Evolutionary conservation across 2,329 filamentous ascomycete genomes (phyloP).

Genomic region (Ascocoryne sarcoides): DNA sequence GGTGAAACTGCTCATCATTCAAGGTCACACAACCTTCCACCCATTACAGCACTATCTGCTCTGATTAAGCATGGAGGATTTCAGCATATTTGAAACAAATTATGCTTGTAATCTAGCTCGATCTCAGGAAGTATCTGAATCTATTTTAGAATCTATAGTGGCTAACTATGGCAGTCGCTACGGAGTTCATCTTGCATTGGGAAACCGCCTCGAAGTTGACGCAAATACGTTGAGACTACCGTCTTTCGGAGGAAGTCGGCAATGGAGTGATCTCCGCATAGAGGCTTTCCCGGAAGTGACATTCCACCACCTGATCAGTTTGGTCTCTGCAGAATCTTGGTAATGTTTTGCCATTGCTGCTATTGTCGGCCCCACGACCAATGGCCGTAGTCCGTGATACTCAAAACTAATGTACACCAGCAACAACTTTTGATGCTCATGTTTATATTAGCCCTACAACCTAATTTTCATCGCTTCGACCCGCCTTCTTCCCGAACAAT

Average conservation of each 20-base stretch:
- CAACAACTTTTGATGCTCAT: too few species aligned
- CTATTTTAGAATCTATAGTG: too few species aligned
- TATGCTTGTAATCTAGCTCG: too few species aligned
- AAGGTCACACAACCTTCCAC: not conserved
- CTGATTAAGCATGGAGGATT: not conserved
- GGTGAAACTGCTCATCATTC: not conserved
- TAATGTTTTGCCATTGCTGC: not conserved
- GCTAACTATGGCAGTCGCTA: too few species aligned
- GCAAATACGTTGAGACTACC: too few species aligned
- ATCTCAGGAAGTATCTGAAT: too few species aligned
- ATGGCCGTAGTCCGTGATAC: not conserved
- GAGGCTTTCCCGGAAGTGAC: not conserved
- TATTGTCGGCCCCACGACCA: not conserved
- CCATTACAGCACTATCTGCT: not conserved
- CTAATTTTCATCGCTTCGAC: too few species aligned
- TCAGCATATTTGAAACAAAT: not conserved
- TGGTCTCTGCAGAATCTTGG: slow-evolving; percentile 2
- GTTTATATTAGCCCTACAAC: too few species aligned
- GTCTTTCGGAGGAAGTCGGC: not conserved
- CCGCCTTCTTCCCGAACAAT: slow-evolving; percentile 12
- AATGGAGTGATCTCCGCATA: not conserved
- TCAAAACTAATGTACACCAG: too few species aligned
- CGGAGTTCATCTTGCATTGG: too few species aligned
- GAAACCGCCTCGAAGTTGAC: too few species aligned
- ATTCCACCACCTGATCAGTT: not conserved